These are phyloP conservation scores for Butyriboletus loyo DNA, from an alignment of 768 basidiomycete species.

Conservation along the genomic window DNA sequence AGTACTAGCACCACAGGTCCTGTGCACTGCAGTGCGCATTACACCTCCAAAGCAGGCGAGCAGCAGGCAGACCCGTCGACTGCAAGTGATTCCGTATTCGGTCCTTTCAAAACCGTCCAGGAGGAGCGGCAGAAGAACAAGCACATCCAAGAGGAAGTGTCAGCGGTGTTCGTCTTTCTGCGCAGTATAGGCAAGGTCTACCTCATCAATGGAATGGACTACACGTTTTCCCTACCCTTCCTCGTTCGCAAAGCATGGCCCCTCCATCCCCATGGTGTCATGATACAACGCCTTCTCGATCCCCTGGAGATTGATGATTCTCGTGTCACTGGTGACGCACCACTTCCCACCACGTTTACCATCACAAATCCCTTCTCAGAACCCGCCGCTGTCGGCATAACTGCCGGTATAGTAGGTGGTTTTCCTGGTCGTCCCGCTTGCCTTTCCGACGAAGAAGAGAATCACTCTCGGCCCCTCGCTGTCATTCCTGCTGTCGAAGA, in stretches of 20 bases:
- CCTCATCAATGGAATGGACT: constrained; percentile 66
- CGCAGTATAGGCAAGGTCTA: constrained; percentile 72
- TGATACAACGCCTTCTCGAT: constrained; percentile 75
- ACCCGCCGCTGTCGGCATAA: constrained; percentile 66
- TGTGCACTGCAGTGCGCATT: constrained; percentile 28
- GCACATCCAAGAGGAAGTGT: constrained; percentile 37
- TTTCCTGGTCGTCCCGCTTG: constrained; percentile 31
- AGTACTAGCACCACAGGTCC: constrained; percentile 27
- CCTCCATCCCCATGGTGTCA: constrained; percentile 70
- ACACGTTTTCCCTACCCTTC: constrained; percentile 78
- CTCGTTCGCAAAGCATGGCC: constrained; percentile 79
- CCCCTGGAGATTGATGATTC: constrained; percentile 65
- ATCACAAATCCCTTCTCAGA: constrained; percentile 76
- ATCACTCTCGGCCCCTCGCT: constrained; percentile 46
- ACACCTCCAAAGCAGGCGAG: constrained; percentile 21
- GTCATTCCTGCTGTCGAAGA: constrained; percentile 63
- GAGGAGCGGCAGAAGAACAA: constrained; percentile 41
- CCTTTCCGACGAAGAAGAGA: constrained; percentile 55
- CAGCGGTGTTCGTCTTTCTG: constrained; percentile 75
- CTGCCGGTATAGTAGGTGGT: constrained; percentile 54
- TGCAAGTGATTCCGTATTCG: constrained; percentile 37
- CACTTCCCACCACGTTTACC: constrained; percentile 79
- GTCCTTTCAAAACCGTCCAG: constrained; percentile 41
- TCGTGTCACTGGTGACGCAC: constrained; percentile 58
- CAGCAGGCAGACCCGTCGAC: constrained; percentile 14